These are phyloP conservation scores for Erysimum cheiranthoides DNA, from an alignment of 345 rosid genomes.

Conservation along the genomic window DNA sequence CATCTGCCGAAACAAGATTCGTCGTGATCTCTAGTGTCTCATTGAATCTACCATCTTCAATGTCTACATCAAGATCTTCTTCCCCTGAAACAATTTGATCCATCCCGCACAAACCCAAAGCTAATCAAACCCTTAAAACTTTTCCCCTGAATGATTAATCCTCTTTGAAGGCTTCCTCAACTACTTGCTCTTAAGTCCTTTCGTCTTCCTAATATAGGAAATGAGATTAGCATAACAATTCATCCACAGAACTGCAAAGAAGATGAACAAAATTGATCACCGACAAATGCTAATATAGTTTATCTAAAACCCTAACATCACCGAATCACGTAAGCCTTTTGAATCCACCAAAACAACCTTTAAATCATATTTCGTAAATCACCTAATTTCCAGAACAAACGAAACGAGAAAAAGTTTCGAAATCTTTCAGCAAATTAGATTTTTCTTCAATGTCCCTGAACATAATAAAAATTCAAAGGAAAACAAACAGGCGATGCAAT, in stretches of 20 bases:
- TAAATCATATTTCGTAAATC: not conserved
- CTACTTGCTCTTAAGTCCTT: slow-evolving; percentile 8
- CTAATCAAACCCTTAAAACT: slow-evolving; percentile 14
- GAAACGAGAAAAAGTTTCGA: not conserved
- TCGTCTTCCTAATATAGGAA: slow-evolving; percentile 14
- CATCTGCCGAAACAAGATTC: slow-evolving; percentile 37
- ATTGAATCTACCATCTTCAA: slow-evolving; percentile 53
- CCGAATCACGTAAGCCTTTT: slow-evolving; percentile 15
- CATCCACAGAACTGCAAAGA: slow-evolving; percentile 14
- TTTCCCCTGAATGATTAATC: not conserved
- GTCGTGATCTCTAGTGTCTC: slow-evolving; percentile 39
- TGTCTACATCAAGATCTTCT: slow-evolving; percentile 61
- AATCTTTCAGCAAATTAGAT: not conserved
- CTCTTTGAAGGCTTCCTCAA: not conserved
- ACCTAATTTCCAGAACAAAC: not conserved
- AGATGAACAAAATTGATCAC: not conserved
- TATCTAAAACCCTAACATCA: slow-evolving; percentile 17
- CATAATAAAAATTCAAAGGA: not conserved
- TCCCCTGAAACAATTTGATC: slow-evolving; percentile 44
- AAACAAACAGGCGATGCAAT: not conserved
- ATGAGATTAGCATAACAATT: slow-evolving; percentile 1
- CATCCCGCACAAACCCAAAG: slow-evolving; percentile 42
- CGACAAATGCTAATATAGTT: slow-evolving; percentile 15
- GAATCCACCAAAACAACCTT: slow-evolving; percentile 10
- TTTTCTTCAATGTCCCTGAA: not conserved